Evolutionary conservation across 768 basidiomycete genomes (phyloP).

Genomic region (Suillus plorans): DNA sequence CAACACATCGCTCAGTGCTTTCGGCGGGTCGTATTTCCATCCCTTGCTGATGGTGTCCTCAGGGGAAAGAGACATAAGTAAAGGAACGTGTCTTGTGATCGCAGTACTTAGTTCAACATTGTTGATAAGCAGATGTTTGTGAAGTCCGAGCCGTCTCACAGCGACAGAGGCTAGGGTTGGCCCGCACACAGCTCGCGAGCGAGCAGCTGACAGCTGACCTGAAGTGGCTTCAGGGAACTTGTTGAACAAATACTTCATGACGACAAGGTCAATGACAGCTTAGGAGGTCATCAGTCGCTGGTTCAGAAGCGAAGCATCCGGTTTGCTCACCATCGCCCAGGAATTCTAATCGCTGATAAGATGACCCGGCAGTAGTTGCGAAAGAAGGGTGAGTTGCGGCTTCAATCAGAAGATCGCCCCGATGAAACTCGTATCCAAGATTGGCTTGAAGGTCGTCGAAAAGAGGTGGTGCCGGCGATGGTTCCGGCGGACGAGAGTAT

Average conservation of each 20-base stretch:
- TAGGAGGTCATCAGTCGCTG: slow-evolving; percentile 13
- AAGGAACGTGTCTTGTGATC: slow-evolving; percentile 58
- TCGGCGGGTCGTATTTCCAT: slow-evolving; percentile 86
- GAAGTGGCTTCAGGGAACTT: slow-evolving; percentile 74
- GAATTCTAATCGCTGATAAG: slow-evolving; percentile 87
- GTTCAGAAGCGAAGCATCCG: neutral
- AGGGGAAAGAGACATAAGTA: slow-evolving; percentile 53
- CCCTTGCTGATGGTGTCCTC: slow-evolving; percentile 65
- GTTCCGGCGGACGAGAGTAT: slow-evolving; percentile 37
- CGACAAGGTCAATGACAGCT: slow-evolving; percentile 74
- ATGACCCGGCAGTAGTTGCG: slow-evolving; percentile 47
- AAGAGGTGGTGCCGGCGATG: slow-evolving; percentile 41
- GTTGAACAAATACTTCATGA: slow-evolving; percentile 68
- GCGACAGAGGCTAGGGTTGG: slow-evolving; percentile 70
- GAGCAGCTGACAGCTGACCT: slow-evolving; percentile 71
- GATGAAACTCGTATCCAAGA: slow-evolving; percentile 70
- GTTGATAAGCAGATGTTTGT: slow-evolving; percentile 70
- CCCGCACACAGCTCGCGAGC: slow-evolving; percentile 70
- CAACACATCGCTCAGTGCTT: slow-evolving; percentile 79
- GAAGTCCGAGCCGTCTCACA: slow-evolving; percentile 62
- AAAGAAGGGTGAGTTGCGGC: slow-evolving; percentile 89
- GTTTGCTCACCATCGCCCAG: slow-evolving; percentile 76
- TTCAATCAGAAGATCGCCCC: slow-evolving; percentile 64
- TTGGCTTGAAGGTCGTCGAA: slow-evolving; percentile 57
- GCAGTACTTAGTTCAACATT: slow-evolving; percentile 65